phyloP scores from a whole-genome alignment of 345 rosid genomes.

The Bruguiera gymnorhiza region DNA sequence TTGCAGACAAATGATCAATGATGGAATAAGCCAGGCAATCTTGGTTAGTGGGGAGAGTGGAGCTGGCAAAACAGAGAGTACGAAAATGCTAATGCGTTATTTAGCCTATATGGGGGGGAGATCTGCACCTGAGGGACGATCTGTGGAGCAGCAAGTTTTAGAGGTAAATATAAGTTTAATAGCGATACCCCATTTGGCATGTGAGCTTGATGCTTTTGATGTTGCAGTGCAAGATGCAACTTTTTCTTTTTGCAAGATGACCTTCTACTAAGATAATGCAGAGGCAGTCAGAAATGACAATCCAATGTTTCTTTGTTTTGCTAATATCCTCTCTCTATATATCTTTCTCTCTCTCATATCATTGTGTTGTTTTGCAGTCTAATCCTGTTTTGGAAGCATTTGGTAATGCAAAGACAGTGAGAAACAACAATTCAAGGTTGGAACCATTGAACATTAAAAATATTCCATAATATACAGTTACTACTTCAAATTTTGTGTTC shows the following conservation, averaged over 20 bases:
- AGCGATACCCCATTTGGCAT: conserved; percentile 10
- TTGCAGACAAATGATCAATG: conserved; percentile 83
- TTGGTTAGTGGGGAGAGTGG: conserved; percentile 99
- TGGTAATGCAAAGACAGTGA: conserved; percentile 96
- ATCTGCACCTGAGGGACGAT: conserved; percentile 78
- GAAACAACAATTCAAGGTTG: conserved; percentile 95
- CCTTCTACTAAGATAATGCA: neutral
- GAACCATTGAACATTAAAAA: conserved; percentile 6
- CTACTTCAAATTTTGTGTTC: conserved; percentile 6
- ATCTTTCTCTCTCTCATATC: neutral
- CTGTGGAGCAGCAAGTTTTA: conserved; percentile 94
- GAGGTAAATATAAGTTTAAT: conserved; percentile 48
- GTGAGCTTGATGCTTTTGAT: conserved; percentile 10
- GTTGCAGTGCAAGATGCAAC: neutral
- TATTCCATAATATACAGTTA: conserved; percentile 14
- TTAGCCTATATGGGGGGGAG: conserved; percentile 99
- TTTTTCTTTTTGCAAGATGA: conserved; percentile 7
- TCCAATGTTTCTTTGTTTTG: too few relatives aligned
- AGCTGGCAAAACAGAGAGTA: conserved; percentile 98
- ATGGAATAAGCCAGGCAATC: conserved; percentile 82
- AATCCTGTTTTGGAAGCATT: conserved; percentile 99
- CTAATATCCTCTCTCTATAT: neutral
- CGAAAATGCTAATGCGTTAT: conserved; percentile 92
- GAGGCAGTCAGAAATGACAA: too few relatives aligned
- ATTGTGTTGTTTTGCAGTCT: conserved; percentile 54